Conservation (phyloP, 2,329 filamentous ascomycete genomes). For the Fusarium sororula region DNA sequence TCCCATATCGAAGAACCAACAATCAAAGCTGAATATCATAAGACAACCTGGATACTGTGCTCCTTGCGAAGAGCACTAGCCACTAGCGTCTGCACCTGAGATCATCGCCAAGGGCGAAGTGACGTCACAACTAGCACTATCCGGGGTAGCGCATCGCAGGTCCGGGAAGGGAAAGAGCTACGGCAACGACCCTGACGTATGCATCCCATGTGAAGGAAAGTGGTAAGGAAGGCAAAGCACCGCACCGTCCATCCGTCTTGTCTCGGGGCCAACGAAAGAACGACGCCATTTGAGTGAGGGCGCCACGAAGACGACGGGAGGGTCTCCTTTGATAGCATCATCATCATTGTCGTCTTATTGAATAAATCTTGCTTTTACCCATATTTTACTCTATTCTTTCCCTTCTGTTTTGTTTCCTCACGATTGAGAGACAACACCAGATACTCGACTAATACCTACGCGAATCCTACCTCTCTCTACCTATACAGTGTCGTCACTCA, state of each 20-base stretch:
- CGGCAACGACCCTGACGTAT: conserved; percentile 37
- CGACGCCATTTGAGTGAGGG: conserved; percentile 27
- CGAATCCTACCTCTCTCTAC: not conserved
- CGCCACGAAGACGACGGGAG: conserved; percentile 26
- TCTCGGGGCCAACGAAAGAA: conserved; percentile 34
- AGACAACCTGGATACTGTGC: conserved; percentile 10
- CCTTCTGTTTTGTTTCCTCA: not conserved
- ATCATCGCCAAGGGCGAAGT: conserved; percentile 36
- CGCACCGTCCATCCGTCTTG: conserved; percentile 21
- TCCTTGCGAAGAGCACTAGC: not conserved
- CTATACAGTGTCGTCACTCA: conserved; percentile 1
- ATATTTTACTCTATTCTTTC: not conserved
- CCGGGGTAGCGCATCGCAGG: conserved; percentile 35
- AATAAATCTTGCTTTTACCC: conserved; percentile 37
- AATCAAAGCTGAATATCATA: conserved; percentile 11
- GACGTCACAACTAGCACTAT: conserved; percentile 39
- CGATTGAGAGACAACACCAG: not conserved
- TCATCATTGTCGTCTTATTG: conserved; percentile 28
- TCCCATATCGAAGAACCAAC: not conserved
- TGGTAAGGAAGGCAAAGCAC: conserved; percentile 30
- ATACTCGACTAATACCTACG: conserved; percentile 1
- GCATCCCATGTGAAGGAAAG: not conserved
- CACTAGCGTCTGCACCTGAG: conserved; percentile 31
- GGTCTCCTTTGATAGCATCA: conserved; percentile 31
- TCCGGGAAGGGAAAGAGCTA: conserved; percentile 29